Evolutionary conservation across 331 rosid species (phyloP), one percentile per base, ranked within the genome.

Genomic region (Acacia pycnantha): DNA sequence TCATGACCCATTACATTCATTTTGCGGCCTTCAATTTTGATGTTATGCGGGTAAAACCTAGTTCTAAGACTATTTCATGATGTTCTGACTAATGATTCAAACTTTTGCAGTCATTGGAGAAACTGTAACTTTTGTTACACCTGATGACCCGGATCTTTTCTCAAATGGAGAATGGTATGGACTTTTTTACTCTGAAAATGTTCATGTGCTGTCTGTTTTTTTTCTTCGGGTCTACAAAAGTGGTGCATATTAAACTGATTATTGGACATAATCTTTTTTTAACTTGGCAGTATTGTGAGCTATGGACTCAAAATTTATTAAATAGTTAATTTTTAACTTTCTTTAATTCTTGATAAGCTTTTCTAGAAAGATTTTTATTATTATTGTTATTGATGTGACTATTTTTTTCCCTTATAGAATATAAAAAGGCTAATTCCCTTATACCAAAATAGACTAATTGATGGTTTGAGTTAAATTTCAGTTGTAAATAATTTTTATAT

Each of bases 101-200:
- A 46, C 77, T 77, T 74, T 80, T 85, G 82, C 94, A 95, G 99
- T 86, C 87, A 87, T 95, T 44, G 99, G 97, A 84, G 99, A 95
- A 91, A 95, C 99, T 21, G 10, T 90, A 65, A 90, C 92, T 74
- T 93, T 88, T 68, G 94, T 56, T 75, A 18, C 85, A 64, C 97
- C 99, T 61, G 84, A 87, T 44, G 92, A 83, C 75, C 82, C 81
- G 26, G 67, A 87, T 72, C 89, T 93, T 81, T 87, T 95, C 85
- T 77, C 97, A 77, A 95, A 95, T 83, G 99, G 99, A 81, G 99
- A 95, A 87, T 95, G 99, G 99, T 95, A 91, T 26, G 91, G 70
- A 77, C 41, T 15, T 22, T 75, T 82, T 73, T 13, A 8, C 62
- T 84, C 13, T 56, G 64, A 71, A 71, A 62, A 68, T 44, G 72